A percentile compares a stretch with the other conserved stretches of the same genome.
Evolutionary conservation across 2,329 filamentous ascomycete species (phyloP).

Genomic region (Penicillium freii): DNA sequence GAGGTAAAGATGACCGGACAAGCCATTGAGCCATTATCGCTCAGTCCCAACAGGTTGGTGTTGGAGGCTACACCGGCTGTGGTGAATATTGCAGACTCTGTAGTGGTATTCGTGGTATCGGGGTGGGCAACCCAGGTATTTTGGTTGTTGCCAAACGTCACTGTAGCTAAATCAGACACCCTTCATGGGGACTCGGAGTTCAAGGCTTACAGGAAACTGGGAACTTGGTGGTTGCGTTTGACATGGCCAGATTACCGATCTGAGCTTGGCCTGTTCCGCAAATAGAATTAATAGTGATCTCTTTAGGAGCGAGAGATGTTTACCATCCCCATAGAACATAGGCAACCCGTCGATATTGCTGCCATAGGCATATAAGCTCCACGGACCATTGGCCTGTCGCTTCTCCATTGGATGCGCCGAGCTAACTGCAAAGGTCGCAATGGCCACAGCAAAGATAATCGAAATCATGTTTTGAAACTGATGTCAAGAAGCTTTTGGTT

Average conservation of each 20-base stretch:
- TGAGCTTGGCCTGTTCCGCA: conserved; percentile 3
- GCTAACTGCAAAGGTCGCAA: not conserved
- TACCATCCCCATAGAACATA: conserved; percentile 4
- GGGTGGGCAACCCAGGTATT: not conserved
- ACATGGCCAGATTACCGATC: conserved; percentile 4
- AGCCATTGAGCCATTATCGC: not conserved
- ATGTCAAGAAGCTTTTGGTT: not conserved
- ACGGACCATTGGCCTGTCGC: not conserved
- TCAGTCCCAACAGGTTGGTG: not conserved
- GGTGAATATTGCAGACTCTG: not conserved
- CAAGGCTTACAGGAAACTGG: not conserved
- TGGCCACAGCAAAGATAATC: not conserved
- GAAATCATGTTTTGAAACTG: not conserved
- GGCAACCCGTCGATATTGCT: not conserved
- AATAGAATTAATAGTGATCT: not conserved
- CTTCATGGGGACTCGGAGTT: not conserved
- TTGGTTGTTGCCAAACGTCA: not conserved
- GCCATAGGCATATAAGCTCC: conserved; percentile 2
- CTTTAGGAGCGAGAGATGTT: not conserved
- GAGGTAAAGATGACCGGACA: not conserved
- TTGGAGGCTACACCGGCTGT: not conserved
- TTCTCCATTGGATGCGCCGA: not conserved
- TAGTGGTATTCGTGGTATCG: not conserved
- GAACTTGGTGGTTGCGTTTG: conserved; percentile 6
- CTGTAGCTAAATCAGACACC: not conserved